Evolutionary conservation across 106 monocot genomes (phyloP), one percentile per base, ranked within the genome.

Genomic region (Dendrobium catenatum): DNA sequence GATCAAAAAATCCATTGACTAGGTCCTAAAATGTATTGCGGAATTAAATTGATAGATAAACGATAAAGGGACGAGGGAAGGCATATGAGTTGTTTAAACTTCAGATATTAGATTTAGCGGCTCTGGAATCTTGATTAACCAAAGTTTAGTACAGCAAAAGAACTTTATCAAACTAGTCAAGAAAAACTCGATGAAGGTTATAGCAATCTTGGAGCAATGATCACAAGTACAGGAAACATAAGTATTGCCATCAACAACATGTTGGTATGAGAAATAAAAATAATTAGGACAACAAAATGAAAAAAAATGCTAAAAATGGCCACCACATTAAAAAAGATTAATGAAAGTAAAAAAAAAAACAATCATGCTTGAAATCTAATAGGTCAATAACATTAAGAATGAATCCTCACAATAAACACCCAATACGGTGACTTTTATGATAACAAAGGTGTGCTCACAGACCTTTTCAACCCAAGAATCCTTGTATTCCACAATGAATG

Each of bases 381-480:
- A 70, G 37, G 16, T 13, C 37, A 37, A 37, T 8, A 70, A 13
- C 20, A 70, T 70, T 3, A 70, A 29, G 24, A 37, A 70, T 66
- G 64, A 70, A 1, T 70, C 15, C 70, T 5, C 70, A 70, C 33
- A 37, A 70, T 13, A 24, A 64, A 37, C 37, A 37, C 8, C 37
- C 29, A 70, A 70, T 70, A 70, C 29, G 37, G 4, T 37, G 11
- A 70, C 29, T 70, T 70, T 37, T 11, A 70, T 11, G 15, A 70
- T 70, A 37, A 37, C 10, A n/a, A 70, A 70, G 37, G 29, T n/a
- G 15, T 70, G 29, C 70, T 22, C 67, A 37, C 88, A 67, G 18
- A 95, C 97, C 94, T 94, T 99, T 80, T 99, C 98, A 4, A 99
- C 98, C 98, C 98, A 98, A 26, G 98, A 92, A 84, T 98, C 98